phyloP scores from a whole-genome alignment of 805 yeast genomes.

The Candida schatavii region DNA sequence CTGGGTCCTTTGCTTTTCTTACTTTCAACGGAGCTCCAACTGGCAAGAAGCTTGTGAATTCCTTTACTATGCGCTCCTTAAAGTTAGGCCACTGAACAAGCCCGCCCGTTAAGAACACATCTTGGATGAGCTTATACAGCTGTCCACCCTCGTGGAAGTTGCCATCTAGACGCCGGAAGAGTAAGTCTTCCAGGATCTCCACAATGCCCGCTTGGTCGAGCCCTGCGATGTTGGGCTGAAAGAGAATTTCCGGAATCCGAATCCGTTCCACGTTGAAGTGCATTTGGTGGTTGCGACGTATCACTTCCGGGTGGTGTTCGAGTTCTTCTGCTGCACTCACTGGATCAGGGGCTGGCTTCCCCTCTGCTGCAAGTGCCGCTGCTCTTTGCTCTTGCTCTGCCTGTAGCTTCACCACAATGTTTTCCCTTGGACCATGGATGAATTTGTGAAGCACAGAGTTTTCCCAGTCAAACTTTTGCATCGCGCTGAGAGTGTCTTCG shows the following conservation, averaged over 20 bases:
- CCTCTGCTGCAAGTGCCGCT: constrained; percentile 3
- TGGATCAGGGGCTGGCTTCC: constrained; percentile 15
- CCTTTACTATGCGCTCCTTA: constrained; percentile 62
- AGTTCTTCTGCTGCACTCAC: constrained; percentile 32
- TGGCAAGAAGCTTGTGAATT: constrained; percentile 71
- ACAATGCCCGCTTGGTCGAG: constrained; percentile 92
- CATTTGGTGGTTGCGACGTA: constrained; percentile 85
- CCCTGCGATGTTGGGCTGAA: constrained; percentile 93
- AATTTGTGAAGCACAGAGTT: constrained; percentile 77
- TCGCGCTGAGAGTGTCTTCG: constrained; percentile 76
- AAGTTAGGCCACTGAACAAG: constrained; percentile 64
- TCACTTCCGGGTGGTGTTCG: constrained; percentile 56
- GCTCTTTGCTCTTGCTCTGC: constrained; percentile 28
- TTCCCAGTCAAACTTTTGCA: constrained; percentile 77
- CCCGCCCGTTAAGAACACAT: constrained; percentile 88
- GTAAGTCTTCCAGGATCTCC: constrained; percentile 68
- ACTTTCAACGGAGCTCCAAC: constrained; percentile 59
- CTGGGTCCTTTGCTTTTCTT: constrained; percentile 62
- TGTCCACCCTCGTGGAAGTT: constrained; percentile 55
- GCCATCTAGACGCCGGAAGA: constrained; percentile 58
- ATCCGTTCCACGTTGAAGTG: constrained; percentile 90
- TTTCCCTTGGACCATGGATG: constrained; percentile 86
- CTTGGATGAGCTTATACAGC: constrained; percentile 49
- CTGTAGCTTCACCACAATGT: constrained; percentile 53
- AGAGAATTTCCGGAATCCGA: constrained; percentile 85